Percentiles rank a stretch among this genome's conserved stretches.
These are phyloP conservation scores for Phellopilus nigrolimitatus DNA, from an alignment of 1,284 basidiomycete species.

Conservation along the genomic window DNA sequence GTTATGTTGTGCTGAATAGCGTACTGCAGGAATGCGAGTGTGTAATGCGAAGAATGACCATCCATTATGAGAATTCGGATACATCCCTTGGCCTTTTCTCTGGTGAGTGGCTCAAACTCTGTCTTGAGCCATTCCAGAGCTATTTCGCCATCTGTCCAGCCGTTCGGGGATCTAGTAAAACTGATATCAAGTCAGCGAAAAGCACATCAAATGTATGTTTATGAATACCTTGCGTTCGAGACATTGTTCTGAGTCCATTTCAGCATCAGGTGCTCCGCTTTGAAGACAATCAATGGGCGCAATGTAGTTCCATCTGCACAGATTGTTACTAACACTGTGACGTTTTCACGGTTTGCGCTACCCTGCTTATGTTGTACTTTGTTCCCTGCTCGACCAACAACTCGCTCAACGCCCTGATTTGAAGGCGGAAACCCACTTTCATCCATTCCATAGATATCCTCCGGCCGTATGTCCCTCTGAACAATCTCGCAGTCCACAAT, in stretches of 20 bases:
- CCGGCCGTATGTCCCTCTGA: conserved; percentile 22
- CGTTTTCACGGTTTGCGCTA: too few relatives aligned
- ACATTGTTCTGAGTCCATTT: conserved; percentile 30
- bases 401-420: conserved; percentile 24
- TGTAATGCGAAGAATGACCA: conserved; percentile 38
- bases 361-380: too few relatives aligned
- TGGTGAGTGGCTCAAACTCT: conserved; percentile 32
- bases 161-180: conserved; percentile 10
- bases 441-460: conserved; percentile 34
- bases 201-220: background rate
- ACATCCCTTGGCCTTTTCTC: conserved; percentile 29
- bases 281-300: too few relatives aligned
- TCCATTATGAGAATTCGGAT: conserved; percentile 33
- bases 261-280: conserved; percentile 25
- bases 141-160: conserved; percentile 28
- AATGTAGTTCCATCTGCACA: too few relatives aligned
- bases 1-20: conserved; percentile 30
- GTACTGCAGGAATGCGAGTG: conserved; percentile 30
- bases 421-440: conserved; percentile 30
- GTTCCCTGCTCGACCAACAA: conserved; percentile 27
- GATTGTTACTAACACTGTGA: too few relatives aligned
- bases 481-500: conserved; percentile 23
- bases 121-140: conserved; percentile 29
- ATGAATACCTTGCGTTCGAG: conserved; percentile 26
- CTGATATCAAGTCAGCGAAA: background rate